Evolutionary conservation across 768 basidiomycete species (phyloP), one percentile per base, ranked within the genome.

Genomic region (Rhizopogon rudus): DNA sequence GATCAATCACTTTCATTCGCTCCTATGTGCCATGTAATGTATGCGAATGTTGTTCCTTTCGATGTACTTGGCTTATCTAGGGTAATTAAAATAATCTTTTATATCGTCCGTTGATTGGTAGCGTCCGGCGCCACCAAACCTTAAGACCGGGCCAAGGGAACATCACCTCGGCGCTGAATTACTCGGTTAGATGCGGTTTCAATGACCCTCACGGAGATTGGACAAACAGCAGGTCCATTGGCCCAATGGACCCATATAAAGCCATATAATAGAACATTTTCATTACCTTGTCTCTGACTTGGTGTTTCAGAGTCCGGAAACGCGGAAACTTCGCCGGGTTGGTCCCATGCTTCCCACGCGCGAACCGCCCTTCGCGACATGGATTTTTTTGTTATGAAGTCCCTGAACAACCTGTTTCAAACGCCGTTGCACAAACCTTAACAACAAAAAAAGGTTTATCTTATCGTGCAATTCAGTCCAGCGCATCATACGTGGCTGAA

Each of bases 291-390:
- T 31, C 31, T 37, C 35, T 48, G 20, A 16, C 33, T 17, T n/a
- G 40, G 31, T 13, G 31, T 48, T 37, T 37, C 33, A 49, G 33
- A 37, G 35, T 12, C 31, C 33, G 33, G 33, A 33, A 20, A 20
- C 20, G 17, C 46, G 33, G 7, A 48, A 33, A 12, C 35, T 37
- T 37, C 44, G 13, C 45, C 45, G 31, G 31, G 31, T 5, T 33
- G 29, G n/a, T 13, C 46, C 46, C n/a, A 3, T 14, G 35, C 35
- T 48, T 49, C 48, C 48, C 48, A 33, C 48, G 48, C 48, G 33
- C 48, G 33, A 49, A 49, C 48, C 48, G 48, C 48, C 48, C 48
- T 49, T 49, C 14, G 48, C 48, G 13, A 49, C 48, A 37, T 35
- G 37, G 31, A 22, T 43, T 43, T 20, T 2, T 6, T 7, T 5